Percentiles rank a stretch among this genome's conserved stretches.
phyloP scores from a whole-genome alignment of 2,329 filamentous ascomycete genomes.

The Sporothrix variecibatus region DNA sequence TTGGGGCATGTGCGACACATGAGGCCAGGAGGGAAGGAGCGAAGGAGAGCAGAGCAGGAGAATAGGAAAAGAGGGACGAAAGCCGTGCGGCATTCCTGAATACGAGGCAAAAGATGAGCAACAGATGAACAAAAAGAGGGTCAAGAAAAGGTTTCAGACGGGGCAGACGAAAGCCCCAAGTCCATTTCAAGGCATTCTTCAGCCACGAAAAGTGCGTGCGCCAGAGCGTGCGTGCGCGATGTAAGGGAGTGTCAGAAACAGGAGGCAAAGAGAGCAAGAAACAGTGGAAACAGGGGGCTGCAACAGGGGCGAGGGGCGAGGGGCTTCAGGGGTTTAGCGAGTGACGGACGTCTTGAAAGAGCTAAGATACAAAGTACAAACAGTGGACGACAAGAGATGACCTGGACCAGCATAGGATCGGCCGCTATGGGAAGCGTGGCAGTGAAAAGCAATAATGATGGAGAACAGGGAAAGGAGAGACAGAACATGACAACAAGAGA shows the following conservation, averaged over 20 bases:
- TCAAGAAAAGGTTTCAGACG: neutral
- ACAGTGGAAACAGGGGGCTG: conserved; percentile 9
- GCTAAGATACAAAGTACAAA: neutral
- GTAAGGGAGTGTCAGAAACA: conserved; percentile 5
- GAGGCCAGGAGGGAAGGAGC: neutral
- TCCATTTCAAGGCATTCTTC: conserved; percentile 12
- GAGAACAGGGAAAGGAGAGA: neutral
- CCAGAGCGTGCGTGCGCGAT: neutral
- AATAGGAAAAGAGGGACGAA: neutral
- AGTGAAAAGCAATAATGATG: conserved; percentile 2
- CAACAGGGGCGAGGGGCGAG: neutral
- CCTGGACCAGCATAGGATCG: conserved; percentile 4
- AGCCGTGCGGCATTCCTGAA: conserved; percentile 12
- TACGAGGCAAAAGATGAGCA: neutral
- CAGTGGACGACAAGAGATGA: neutral
- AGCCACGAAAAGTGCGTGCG: neutral
- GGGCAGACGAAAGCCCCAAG: neutral
- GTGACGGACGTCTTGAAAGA: neutral
- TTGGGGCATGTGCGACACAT: conserved; percentile 7
- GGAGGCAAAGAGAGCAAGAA: no score
- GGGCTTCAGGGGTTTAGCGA: neutral
- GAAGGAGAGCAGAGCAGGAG: neutral
- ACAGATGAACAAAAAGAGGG: neutral
- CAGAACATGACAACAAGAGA: neutral
- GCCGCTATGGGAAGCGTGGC: conserved; percentile 5